phyloP scores from a whole-genome alignment of 23 red algal genomes.

The Cyanidiococcus yangmingshanensis region DNA sequence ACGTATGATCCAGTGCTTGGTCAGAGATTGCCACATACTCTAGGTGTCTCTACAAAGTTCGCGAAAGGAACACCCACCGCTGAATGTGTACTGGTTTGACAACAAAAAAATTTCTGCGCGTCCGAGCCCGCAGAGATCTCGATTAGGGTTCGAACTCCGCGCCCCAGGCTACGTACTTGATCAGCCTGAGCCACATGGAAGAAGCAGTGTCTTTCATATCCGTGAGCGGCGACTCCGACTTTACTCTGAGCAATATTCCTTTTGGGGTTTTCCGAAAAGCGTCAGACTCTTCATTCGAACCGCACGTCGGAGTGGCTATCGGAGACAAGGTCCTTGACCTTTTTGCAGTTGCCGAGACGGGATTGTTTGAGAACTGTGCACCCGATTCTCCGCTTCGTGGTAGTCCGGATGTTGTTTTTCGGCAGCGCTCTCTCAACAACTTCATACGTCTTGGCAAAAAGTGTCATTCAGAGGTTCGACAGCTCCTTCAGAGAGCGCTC shows the following conservation, averaged over 20 bases:
- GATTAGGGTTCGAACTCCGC: no score
- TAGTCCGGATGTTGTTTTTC: background rate
- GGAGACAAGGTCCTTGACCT: conserved; percentile 52
- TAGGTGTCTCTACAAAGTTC: no score
- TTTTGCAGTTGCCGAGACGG: conserved; percentile 21
- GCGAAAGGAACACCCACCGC: no score
- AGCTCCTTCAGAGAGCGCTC: conserved; percentile 22
- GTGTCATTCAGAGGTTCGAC: conserved; percentile 26
- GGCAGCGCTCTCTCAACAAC: conserved; percentile 26
- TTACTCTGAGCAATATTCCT: conserved; percentile 60
- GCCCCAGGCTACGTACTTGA: background rate
- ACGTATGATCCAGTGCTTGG: no score
- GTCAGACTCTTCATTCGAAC: background rate
- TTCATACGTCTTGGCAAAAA: conserved; percentile 31
- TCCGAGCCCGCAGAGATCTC: no score
- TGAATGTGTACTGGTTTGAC: no score
- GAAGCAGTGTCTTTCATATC: conserved; percentile 19
- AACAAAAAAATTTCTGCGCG: no score
- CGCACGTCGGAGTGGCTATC: conserved; percentile 42
- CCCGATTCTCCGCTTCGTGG: background rate
- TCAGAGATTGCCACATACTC: no score
- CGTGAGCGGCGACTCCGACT: conserved; percentile 21
- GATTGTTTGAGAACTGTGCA: background rate
- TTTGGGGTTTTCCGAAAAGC: conserved; percentile 43
- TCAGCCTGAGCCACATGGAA: background rate